phyloP scores from a whole-genome alignment of 306 rosid genomes.

The Lablab purpureus region DNA sequence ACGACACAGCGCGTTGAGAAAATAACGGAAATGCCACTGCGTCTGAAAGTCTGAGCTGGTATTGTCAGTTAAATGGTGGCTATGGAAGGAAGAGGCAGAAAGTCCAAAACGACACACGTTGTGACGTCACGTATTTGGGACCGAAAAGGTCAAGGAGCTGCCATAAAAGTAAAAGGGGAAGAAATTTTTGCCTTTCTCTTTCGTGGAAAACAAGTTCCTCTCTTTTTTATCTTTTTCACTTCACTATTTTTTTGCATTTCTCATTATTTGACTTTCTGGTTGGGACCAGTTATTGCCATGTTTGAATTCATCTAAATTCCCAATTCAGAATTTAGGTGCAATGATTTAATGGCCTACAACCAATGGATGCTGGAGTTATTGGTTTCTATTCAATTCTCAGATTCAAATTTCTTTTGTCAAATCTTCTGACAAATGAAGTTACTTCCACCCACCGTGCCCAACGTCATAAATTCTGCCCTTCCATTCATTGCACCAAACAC shows the following conservation, averaged over 20 bases:
- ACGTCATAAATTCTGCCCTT: conserved; percentile 44
- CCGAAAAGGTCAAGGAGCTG: conserved; percentile 36
- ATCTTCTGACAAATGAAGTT: conserved; percentile 42
- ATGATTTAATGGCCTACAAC: conserved; percentile 39
- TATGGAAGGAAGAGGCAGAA: conserved; percentile 44
- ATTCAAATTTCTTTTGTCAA: conserved; percentile 35
- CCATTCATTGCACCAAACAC: conserved; percentile 55
- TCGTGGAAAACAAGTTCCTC: conserved; percentile 30
- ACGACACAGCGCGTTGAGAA: conserved; percentile 14
- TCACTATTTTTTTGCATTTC: background rate
- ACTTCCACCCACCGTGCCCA: conserved; percentile 57
- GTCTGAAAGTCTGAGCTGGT: conserved; percentile 51
- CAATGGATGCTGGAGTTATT: conserved; percentile 23
- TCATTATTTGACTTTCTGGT: conserved; percentile 45
- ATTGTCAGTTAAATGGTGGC: conserved; percentile 56
- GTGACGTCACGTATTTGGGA: conserved; percentile 43
- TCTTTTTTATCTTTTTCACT: background rate
- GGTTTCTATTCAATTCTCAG: conserved; percentile 37
- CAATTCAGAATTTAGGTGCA: conserved; percentile 46
- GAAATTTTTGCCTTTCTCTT: conserved; percentile 26
- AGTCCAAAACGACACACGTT: conserved; percentile 44
- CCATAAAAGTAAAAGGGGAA: conserved; percentile 27
- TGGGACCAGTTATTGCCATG: conserved; percentile 37
- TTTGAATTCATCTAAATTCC: conserved; percentile 39
- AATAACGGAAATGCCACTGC: conserved; percentile 67